phyloP scores from a whole-genome alignment of 495 filamentous ascomycete genomes.

The Daldinia grandis region DNA sequence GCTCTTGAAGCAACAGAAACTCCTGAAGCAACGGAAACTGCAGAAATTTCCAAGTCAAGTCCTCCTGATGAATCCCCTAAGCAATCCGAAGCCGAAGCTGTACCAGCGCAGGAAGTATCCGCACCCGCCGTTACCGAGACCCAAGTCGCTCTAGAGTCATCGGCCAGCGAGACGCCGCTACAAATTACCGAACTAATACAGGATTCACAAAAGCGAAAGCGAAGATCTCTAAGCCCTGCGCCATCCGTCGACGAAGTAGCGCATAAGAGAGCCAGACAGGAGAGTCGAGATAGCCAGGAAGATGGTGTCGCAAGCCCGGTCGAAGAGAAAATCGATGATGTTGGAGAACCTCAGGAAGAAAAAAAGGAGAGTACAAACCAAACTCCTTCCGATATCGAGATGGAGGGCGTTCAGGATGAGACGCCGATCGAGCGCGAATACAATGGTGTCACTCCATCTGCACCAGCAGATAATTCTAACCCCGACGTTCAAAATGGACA shows the following conservation, averaged over 20 bases:
- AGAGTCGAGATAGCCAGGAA: constrained; percentile 34
- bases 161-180: constrained; percentile 28
- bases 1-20: not conserved
- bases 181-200: constrained; percentile 56
- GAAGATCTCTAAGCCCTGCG: constrained; percentile 73
- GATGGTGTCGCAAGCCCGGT: not conserved
- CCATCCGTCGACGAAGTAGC: constrained; percentile 57
- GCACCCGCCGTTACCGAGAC: constrained; percentile 18
- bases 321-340: constrained; percentile 8
- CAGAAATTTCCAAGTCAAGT: constrained; percentile 33
- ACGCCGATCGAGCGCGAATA: constrained; percentile 1
- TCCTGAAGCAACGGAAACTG: not conserved
- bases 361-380: constrained; percentile 1
- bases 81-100: constrained; percentile 23
- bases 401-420: constrained; percentile 19
- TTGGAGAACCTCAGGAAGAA: constrained; percentile 3
- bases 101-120: constrained; percentile 9
- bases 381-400: constrained; percentile 23
- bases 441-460: constrained; percentile 10
- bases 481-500: constrained; percentile 26
- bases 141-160: constrained; percentile 10
- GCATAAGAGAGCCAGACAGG: constrained; percentile 55
- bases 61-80: constrained; percentile 22
- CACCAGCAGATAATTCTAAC: constrained; percentile 17
- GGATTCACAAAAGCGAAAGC: constrained; percentile 76